Percentiles rank a stretch among this genome's conserved stretches.
Conservation (phyloP, 2,329 filamentous ascomycete genomes). For the Hypoxylon rubiginosum region DNA sequence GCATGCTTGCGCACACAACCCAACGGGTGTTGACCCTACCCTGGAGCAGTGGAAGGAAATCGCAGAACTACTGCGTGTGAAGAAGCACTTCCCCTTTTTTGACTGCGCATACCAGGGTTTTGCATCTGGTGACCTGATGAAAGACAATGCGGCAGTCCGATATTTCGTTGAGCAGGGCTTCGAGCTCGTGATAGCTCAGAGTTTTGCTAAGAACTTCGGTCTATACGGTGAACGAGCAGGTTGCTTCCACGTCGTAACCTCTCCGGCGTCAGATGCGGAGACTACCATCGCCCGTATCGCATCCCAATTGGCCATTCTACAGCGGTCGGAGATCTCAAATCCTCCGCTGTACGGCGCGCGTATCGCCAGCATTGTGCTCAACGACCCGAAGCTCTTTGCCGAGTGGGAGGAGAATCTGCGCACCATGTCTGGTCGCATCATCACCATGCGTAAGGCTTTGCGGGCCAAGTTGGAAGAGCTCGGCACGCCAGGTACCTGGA, state of each 20-base stretch:
- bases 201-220: constrained; percentile 98
- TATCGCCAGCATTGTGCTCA: constrained; percentile 87
- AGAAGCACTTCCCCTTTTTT: constrained; percentile 96
- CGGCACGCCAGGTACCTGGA: constrained; percentile 90
- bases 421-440: constrained; percentile 97
- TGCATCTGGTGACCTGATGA: constrained; percentile 87
- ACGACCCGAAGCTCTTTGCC: constrained; percentile 82
- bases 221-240: constrained; percentile 97
- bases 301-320: constrained; percentile 91
- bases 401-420: constrained; percentile 94
- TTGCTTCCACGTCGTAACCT: constrained; percentile 93
- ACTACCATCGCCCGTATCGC: constrained; percentile 75
- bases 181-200: constrained; percentile 89
- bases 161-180: constrained; percentile 95
- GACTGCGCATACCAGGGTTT: constrained; percentile 98
- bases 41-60: constrained; percentile 95
- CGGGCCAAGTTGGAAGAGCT: constrained; percentile 85
- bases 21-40: constrained; percentile 95
- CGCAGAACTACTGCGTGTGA: constrained; percentile 79
- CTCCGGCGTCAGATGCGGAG: constrained; percentile 75
- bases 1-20: constrained; percentile 97
- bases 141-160: constrained; percentile 91
- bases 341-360: constrained; percentile 94
- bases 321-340: constrained; percentile 97
- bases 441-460: constrained; percentile 86